Evolutionary conservation across 768 basidiomycete genomes (phyloP), one percentile per base, ranked within the genome.

Genomic region (Pleurotus salmoneostramineus): DNA sequence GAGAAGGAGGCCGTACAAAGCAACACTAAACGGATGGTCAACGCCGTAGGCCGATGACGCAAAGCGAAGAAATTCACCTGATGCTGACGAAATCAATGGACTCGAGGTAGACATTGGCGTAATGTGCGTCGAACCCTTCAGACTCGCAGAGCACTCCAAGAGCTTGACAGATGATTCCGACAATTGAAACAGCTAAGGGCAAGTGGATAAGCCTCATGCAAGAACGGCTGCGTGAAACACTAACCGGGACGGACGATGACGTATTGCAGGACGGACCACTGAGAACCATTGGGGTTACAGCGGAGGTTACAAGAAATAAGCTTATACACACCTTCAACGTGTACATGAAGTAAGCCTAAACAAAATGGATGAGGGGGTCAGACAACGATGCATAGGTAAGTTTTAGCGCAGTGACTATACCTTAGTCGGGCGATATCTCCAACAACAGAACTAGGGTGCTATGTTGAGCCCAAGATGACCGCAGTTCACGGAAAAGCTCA

Each of bases 261-360:
- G 67, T 94, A 96, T 81, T 97, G 95, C 59, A 97, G 72, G 5
- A 96, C 93, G 42, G 82, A 77, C 91, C 93, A 95, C 83, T 93
- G 65, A 37, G 42, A 36, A 65, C 36, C 14, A 49, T 36, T 50
- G 45, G 21, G 37, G 14, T 51, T 8, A 50, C 57, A 43, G 52
- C 15, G 56, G 44, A 12, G 58, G 21, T 21, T 17, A 36, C 58
- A 33, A 52, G n/a, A 42, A 58, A 15, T n/a, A 31, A 11, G 52
- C 21, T 7, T 10, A 15, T 10, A 31, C 71, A 5, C 62, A 88
- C 92, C 77, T 92, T 93, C 68, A 93, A 71, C 7, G 91, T 87
- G 65, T 93, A 88, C 85, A 95, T 91, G 68, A 96, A 96, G 72
- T 95, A 93, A 2, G 88, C 77, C 84, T 90, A 63, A 2, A 45